Evolutionary conservation across 2,329 filamentous ascomycete species (phyloP).

Genomic region (Hymenoscyphus scutula): DNA sequence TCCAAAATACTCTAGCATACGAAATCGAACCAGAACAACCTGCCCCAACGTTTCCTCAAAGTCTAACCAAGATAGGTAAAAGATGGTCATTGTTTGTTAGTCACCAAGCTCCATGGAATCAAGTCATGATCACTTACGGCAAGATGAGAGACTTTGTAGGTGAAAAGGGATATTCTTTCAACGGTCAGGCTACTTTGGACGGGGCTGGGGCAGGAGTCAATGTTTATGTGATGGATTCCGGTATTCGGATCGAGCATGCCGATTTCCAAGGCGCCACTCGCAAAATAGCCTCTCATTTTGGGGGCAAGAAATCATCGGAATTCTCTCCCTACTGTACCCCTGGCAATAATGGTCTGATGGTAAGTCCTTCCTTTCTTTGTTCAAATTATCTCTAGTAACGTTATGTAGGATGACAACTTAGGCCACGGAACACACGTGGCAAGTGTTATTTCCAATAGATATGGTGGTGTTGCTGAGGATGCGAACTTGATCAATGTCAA

Average conservation of each 20-base stretch:
- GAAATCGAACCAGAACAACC: neutral
- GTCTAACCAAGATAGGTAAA: neutral
- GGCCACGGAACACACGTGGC: conserved; percentile 5
- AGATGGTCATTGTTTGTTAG: neutral
- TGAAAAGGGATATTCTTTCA: no score
- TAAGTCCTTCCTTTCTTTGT: neutral
- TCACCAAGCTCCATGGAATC: neutral
- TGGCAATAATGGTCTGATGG: conserved; percentile 7
- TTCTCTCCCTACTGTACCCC: conserved; percentile 1
- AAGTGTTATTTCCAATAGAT: conserved; percentile 1
- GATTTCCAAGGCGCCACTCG: neutral
- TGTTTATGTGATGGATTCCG: conserved; percentile 7
- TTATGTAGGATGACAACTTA: neutral
- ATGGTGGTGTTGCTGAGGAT: neutral
- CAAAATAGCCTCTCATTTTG: conserved; percentile 3
- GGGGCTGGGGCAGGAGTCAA: neutral
- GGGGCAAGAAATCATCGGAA: neutral
- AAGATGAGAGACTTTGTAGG: neutral
- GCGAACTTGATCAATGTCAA: conserved; percentile 10
- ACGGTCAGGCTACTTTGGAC: neutral
- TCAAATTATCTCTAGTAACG: neutral
- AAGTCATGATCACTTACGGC: conserved; percentile 4
- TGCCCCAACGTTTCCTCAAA: neutral
- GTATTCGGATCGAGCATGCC: conserved; percentile 2
- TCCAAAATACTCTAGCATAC: neutral